Conservation (phyloP, 1,284 basidiomycete genomes). For the Coniophora puteana region DNA sequence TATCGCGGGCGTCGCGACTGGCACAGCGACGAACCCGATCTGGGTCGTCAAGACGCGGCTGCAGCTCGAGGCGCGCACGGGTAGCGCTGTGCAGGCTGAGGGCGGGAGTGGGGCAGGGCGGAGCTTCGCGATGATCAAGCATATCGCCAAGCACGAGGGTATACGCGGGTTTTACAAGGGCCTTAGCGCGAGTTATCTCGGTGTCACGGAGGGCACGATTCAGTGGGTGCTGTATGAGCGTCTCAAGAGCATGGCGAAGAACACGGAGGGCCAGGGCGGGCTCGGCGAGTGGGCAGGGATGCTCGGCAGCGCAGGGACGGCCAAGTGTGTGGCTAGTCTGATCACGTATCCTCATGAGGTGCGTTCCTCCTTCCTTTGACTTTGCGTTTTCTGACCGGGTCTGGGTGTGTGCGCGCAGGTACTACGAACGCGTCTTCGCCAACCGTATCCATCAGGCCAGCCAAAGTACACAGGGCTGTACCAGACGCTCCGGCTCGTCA, state of each 20-base stretch:
- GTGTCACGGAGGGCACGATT: conserved; percentile 95
- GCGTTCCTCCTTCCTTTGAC: conserved; percentile 23
- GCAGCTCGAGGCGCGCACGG: conserved; percentile 53
- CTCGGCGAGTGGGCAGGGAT: conserved; percentile 72
- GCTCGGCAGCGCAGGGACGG: conserved; percentile 88
- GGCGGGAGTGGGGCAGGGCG: conserved; percentile 40
- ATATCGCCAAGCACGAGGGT: conserved; percentile 83
- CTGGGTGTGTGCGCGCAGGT: conserved; percentile 46
- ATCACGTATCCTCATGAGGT: conserved; percentile 98
- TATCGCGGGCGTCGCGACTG: conserved; percentile 80
- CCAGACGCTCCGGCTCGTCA: conserved; percentile 84
- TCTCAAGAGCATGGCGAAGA: conserved; percentile 62
- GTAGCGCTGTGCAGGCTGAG: not conserved
- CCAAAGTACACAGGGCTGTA: conserved; percentile 84
- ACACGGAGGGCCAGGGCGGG: conserved; percentile 53
- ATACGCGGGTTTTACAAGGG: conserved; percentile 92
- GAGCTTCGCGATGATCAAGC: conserved; percentile 59
- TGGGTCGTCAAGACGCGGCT: conserved; percentile 98
- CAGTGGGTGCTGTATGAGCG: conserved; percentile 98
- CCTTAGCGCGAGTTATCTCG: conserved; percentile 91
- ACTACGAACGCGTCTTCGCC: conserved; percentile 87
- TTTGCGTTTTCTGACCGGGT: not conserved
- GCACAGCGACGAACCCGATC: conserved; percentile 93
- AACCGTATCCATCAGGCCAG: conserved; percentile 73
- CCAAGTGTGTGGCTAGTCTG: conserved; percentile 90